Base-by-base conservation (phyloP, 1,139 yeast species). In the Blastobotrys serpentis region DNA sequence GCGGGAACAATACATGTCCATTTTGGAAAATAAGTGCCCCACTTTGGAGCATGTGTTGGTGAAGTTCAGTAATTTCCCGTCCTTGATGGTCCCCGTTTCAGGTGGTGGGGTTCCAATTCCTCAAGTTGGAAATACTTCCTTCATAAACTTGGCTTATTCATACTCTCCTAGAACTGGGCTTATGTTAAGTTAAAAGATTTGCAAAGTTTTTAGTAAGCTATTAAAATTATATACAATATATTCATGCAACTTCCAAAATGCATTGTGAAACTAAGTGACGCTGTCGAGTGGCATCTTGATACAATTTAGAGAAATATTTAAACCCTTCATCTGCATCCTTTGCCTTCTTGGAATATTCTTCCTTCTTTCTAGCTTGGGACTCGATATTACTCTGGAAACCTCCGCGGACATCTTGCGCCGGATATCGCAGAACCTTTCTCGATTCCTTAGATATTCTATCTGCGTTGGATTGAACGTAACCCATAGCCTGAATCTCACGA, bases 401-500 rank as follows among this genome's bases (percentile, higher is more conserved):
- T 47, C 80, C 78, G 61, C 87, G 79, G 2, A 92, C 87, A 61
- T 89, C 96, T 56, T 90, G 81, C 0, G 88, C 78, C 4, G 98
- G 98, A 61, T 77, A 82, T 59, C 78, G 80, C 60, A 92, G 73
- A 1, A 92, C 96, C 58, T 82, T 81, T 33, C 95, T 76, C 52
- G 89, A 86, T 63, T 92, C 98, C 57, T 79, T 81, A 0, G 96
- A 74, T 8, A 92, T 79, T 53, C 98, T 75, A 48, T 77, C 77
- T 1, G 96, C 82, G 64, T 90, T 90, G 39, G 74, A 64, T 58
- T 86, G 94, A 8, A 86, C 81, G 60, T 88, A 92, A 52, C 89
- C 96, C 59, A 82, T 68, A 17, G 76, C 79, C 32, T 74, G 71
- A 32, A 92, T 72, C 59, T 84, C 86, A 6, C 63, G 64, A 54